These are phyloP conservation scores for Corymbia maculata DNA, from an alignment of 345 rosid species.

Conservation along the genomic window DNA sequence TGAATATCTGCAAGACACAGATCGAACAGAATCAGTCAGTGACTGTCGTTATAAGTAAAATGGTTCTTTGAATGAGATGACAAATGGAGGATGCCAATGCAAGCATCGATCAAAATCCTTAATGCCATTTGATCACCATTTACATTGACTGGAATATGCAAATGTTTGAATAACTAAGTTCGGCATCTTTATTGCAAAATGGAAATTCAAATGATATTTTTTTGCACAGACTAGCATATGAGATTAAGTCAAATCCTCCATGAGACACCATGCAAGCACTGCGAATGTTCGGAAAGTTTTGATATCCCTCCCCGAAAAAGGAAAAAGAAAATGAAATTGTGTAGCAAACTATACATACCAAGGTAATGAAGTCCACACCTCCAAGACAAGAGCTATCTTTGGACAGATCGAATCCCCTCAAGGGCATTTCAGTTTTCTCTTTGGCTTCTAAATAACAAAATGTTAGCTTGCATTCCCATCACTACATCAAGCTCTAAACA, in stretches of 20 bases:
- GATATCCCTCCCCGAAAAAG: not conserved
- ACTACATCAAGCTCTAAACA: not conserved
- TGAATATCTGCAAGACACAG: slow-evolving; percentile 50
- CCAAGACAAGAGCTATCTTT: slow-evolving; percentile 44
- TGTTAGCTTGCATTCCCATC: not conserved
- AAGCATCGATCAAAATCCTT: not conserved
- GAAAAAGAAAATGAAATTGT: not conserved
- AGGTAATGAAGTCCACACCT: slow-evolving; percentile 70
- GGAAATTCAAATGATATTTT: not conserved
- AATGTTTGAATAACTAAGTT: not conserved
- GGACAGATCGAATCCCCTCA: slow-evolving; percentile 1
- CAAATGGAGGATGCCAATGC: not conserved
- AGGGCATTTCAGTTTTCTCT: slow-evolving; percentile 3
- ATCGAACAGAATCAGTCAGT: not conserved
- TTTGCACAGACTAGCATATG: not conserved
- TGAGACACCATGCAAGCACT: not conserved
- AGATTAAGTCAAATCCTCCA: not conserved
- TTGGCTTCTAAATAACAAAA: slow-evolving; percentile 10
- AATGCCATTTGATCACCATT: not conserved
- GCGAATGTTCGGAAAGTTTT: not conserved
- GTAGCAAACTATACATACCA: slow-evolving; percentile 30
- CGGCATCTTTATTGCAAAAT: not conserved
- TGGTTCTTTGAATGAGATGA: not conserved
- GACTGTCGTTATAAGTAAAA: not conserved
- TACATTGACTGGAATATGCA: not conserved